Percentiles rank a stretch among this genome's conserved stretches.
These are phyloP conservation scores for Ailanthus altissimus DNA, from an alignment of 345 rosid genomes.

Conservation along the genomic window DNA sequence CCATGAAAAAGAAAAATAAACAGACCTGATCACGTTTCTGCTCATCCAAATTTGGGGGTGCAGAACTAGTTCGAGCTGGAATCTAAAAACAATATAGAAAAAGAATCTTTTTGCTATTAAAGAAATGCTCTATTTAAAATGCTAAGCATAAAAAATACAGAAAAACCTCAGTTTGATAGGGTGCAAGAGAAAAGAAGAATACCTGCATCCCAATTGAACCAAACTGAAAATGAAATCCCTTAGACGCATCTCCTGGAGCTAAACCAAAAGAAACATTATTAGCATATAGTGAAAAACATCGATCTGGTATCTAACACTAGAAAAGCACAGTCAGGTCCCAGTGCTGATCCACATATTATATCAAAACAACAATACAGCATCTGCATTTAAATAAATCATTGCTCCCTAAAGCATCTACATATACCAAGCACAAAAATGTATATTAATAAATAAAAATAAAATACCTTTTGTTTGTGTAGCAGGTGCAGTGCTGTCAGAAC, in stretches of 20 bases:
- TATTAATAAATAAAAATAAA: conserved; percentile 21
- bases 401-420: background rate
- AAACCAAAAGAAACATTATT: conserved; percentile 19
- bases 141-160: background rate
- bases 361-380: background rate
- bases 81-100: conserved; percentile 43
- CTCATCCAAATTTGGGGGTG: conserved; percentile 98
- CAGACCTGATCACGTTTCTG: conserved; percentile 89
- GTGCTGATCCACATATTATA: conserved; percentile 3
- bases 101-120: conserved; percentile 14
- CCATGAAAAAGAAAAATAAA: conserved; percentile 1
- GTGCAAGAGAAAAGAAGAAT: background rate
- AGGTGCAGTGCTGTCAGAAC: conserved; percentile 36
- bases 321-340: background rate
- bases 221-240: conserved; percentile 73
- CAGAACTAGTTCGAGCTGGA: conserved; percentile 96
- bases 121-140: background rate
- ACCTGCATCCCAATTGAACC: conserved; percentile 93
- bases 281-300: conserved; percentile 9
- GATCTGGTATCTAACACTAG: background rate
- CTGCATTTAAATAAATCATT: background rate
- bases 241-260: conserved; percentile 63
- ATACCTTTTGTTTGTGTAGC: conserved; percentile 62
- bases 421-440: background rate
- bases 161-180: background rate